Evolutionary conservation across 2,329 filamentous ascomycete genomes (phyloP), one percentile per base, ranked within the genome.

Genomic region (Fusarium sp.): DNA sequence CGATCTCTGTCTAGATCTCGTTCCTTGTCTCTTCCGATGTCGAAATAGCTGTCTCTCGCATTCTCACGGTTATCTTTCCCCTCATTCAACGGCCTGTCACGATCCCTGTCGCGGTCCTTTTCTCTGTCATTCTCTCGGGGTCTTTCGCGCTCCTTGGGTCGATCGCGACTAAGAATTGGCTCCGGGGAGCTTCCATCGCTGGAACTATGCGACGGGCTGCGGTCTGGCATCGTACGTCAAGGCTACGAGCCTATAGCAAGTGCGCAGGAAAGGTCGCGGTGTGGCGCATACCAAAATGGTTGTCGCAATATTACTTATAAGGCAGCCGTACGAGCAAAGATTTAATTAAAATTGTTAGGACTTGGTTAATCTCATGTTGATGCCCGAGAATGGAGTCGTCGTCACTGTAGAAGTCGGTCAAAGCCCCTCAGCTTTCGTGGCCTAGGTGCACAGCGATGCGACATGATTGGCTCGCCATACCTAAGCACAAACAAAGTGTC

Each of bases 351-450:
- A 43, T 30, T 47, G 37, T 43, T 44, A 48, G 37, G 28, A 44
- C 35, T 40, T 45, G 47, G 37, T 48, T 50, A 44, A 39, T 47
- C 44, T 59, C 70, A 66, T 73, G 44, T 62, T 66, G 49, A 55
- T 51, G 46, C 54, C 40, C 37, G 46, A 59, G 58, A 50, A 46
- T 46, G 35, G 58, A 22, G 61, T 58, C 45, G n/a, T 64, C 28
- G 47, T 48, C 50, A 56, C n/a, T 64, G 24, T 58, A 39, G 62
- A 66, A 51, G 59, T 57, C 53, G 57, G 50, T 56, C 57, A 60
- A 54, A 72, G 70, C 70, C 70, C 70, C 70, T 71, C 71, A 73
- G 62, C 62, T 66, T 56, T 59, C 56, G 48, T 45, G 57, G 63
- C 44, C 47, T 57, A 53, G 56, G 40, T 63, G 55, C 39, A 48